Evolutionary conservation across 306 rosid species (phyloP), one percentile per base, ranked within the genome.

Genomic region (Glycine tomentella): DNA sequence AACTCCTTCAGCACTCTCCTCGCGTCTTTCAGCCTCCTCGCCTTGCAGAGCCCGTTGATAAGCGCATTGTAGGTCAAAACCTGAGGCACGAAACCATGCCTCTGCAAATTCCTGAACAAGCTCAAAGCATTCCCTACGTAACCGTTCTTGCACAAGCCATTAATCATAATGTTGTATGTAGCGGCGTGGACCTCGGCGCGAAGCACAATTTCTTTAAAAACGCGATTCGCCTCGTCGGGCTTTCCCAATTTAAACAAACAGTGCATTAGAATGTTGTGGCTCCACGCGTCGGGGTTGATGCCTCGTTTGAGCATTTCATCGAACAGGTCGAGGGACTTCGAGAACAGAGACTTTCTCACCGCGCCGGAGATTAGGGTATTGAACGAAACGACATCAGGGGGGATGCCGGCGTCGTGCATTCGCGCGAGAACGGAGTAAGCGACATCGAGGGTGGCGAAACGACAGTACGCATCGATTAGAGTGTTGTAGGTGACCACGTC

Each of bases 11-110:
- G 84, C 17, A 91, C 65, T 34, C 44, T 83, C 72, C 75, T 84
- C 7, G 91, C 97, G 14, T 83, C 86, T 53, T 63, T 48, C 80
- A 83, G 64, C 76, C 92, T 82, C 51, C 73, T 67, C 1, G 75
- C 89, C 91, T 89, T 91, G 89, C 97, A 90, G 7, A 91, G 92
- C 66, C 98, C 94, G 38, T 89, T 70, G 70, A 94, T 87, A 31
- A 94, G 86, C 51, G 91, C 89, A 33, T 92, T 94, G 80, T 91
- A 94, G 1, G 93, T 91, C 75, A 81, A 64, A 11, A 92, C 57
- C 36, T 87, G 62, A 4, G 98, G 98, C 70, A 87, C 84, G 72
- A 92, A 87, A 14, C 93, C 90, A 49, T 13, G 87, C 31, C 80
- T 87, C 72, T 77, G 89, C 76, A 92, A 79, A 79, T 80, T 89